These are phyloP conservation scores for Coemansia sp. DNA, from an alignment of 192 early-diverging fungal genomes.

Conservation along the genomic window DNA sequence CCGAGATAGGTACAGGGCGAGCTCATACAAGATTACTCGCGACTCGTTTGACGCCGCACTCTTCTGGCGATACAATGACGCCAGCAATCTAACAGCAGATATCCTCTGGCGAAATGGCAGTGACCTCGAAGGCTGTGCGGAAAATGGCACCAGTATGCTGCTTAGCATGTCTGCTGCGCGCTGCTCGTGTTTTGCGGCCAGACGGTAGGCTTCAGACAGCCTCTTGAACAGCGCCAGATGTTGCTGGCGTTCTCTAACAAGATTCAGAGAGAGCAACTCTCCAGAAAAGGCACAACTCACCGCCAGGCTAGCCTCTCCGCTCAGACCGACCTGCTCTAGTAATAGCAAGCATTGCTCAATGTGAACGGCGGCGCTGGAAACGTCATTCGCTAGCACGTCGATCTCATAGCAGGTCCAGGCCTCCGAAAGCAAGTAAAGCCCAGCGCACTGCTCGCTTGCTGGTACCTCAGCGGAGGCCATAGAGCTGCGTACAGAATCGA, in stretches of 20 bases:
- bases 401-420: conserved; percentile 39
- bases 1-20: conserved; percentile 22
- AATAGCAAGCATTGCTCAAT: conserved; percentile 10
- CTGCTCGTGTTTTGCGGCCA: conserved; percentile 6
- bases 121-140: neutral
- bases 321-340: neutral
- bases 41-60: neutral
- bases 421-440: conserved; percentile 23
- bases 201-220: conserved; percentile 16
- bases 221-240: conserved; percentile 13
- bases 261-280: conserved; percentile 11
- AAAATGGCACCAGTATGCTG: conserved; percentile 1
- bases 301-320: neutral
- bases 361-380: neutral
- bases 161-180: conserved; percentile 7
- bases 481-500: neutral
- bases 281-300: conserved; percentile 30
- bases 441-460: neutral
- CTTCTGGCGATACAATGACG: conserved; percentile 12
- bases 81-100: conserved; percentile 24
- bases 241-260: conserved; percentile 14
- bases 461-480: neutral
- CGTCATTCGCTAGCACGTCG: conserved; percentile 10
- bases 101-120: conserved; percentile 32
- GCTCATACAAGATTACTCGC: conserved; percentile 22